Base-by-base conservation (phyloP, 2,329 filamentous ascomycete species). In the Tolypocladium tundrense region DNA sequence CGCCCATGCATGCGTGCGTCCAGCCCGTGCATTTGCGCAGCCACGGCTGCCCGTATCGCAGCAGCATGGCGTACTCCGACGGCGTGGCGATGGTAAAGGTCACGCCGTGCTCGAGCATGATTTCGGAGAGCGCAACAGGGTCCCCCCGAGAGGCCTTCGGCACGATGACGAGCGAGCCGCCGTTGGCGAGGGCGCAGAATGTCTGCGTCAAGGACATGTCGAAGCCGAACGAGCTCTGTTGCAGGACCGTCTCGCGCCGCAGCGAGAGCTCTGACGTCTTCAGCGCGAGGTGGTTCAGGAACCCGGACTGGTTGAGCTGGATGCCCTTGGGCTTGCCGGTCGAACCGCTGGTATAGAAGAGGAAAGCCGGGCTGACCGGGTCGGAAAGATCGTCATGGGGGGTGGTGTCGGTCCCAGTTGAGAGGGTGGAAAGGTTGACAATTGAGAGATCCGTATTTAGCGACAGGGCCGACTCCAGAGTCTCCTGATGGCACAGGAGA, bases 291-390 rank as follows among this genome's bases (percentile, higher is more conserved):
- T 66, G 62, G 58, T 71, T 72, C 3, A 61, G 43, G 3, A 76
- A 58, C 24, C 60, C 65, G 4, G 51, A 54, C 55, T 75, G 71
- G 0, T 50, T 58, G 11, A 76, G 59, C 1, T 68, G 48, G 21
- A 78, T 69, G 5, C 75, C 75, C 63, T 79, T 79, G 2, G 77
- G 77, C 0, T 50, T 65, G 43, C 70, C 66, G 11, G 73, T 68
- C 8, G 66, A 65, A 42, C 70, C 64, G 56, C 68, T 67, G 19
- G 67, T 68, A 62, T 66, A 77, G 3, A 77, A 60, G 4, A 76
- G 58, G 5, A 67, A 58, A 14, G 67, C 48, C 33, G 48, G 48
- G 31, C 10, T 35, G 31, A 51, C 4, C 2, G 48, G 48, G 1
- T 51, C 31, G 19, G 48, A 51, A 13, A 51, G 6, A 35, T 51